These are phyloP conservation scores for Meyerozyma guilliermondii DNA, from an alignment of 1,139 yeast genomes.

Conservation along the genomic window DNA sequence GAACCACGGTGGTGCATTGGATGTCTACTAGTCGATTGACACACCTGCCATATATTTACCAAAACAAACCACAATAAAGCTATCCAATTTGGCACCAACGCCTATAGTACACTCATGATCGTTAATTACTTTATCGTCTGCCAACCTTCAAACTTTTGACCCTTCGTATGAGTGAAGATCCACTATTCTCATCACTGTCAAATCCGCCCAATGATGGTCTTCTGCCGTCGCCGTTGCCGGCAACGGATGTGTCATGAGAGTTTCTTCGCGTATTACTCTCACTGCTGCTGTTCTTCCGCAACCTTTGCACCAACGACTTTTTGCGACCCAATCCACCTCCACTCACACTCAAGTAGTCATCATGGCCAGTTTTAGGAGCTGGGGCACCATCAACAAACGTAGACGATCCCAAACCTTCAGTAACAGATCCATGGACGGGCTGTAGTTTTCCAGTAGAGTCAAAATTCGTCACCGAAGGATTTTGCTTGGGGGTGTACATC, in stretches of 20 bases:
- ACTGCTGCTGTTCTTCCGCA: conserved; percentile 43
- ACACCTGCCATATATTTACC: background rate
- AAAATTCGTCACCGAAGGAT: conserved; percentile 55
- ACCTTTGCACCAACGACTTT: conserved; percentile 69
- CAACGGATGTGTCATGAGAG: conserved; percentile 24
- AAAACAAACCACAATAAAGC: conserved; percentile 1
- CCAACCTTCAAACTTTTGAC: conserved; percentile 86
- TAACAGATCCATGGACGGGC: conserved; percentile 78
- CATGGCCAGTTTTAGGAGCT: conserved; percentile 51
- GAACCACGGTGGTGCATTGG: background rate
- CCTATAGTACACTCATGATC: background rate
- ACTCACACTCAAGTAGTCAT: conserved; percentile 21
- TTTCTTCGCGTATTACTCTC: conserved; percentile 29
- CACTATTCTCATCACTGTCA: conserved; percentile 10
- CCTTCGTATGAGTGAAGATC: conserved; percentile 62
- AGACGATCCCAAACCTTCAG: conserved; percentile 85
- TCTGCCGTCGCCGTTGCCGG: conserved; percentile 10
- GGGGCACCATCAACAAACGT: conserved; percentile 97
- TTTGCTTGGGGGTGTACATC: conserved; percentile 35
- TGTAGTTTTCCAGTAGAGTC: conserved; percentile 66
- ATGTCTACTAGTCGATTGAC: background rate
- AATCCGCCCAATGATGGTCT: conserved; percentile 17
- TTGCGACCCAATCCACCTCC: conserved; percentile 55
- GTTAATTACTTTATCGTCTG: conserved; percentile 14
- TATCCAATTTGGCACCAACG: background rate